Evolutionary conservation across 2,329 filamentous ascomycete genomes (phyloP), one percentile per base, ranked within the genome.

Genomic region (Phaeoacremonium minimum): DNA sequence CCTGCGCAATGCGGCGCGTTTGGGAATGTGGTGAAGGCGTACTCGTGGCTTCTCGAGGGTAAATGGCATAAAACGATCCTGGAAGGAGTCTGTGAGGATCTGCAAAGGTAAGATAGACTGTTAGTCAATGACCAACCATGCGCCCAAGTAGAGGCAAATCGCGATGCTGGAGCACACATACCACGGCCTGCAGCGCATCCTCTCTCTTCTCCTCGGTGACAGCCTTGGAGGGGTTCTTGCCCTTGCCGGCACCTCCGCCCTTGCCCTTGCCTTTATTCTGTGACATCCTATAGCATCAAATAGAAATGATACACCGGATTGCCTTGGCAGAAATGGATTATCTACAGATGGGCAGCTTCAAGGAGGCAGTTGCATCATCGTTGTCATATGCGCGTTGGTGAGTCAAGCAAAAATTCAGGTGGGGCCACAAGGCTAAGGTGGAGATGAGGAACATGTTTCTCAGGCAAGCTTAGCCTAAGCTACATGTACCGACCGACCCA

Each of bases 21-120:
- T 9, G 9, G 22, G 9, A 9, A n/a, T 26, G 22, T 9, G 8
- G 29, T 13, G 8, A 19, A 15, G 12, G 63, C 76, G 54, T 73
- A 93, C 88, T 72, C 93, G 78, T 55, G 93, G 93, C 48, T 78
- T 85, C 58, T 95, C 87, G 39, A 94, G 67, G 1, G 89, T 91
- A 56, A 97, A 93, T 0, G 93, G 93, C 50, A 75, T 79, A 65
- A 95, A 98, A 59, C 88, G 75, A 32, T 88, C 89, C 62, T 97
- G 90, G 59, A 95, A 98, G 1, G 88, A 90, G 69, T 98, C 93
- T 47, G 91, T 86, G 46, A 98, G 80, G 41, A 98, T 75, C 85
- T 93, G 53, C 18, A 53, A 37, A 50, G 49, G 46, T 48, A 41
- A 44, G 38, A 38, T 19, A 28, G 18, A 5, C 7, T n/a, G 33